A percentile compares a stretch with the other conserved stretches of the same genome.
Conservation (phyloP, 1,284 basidiomycete genomes). For the Trametes sp. region DNA sequence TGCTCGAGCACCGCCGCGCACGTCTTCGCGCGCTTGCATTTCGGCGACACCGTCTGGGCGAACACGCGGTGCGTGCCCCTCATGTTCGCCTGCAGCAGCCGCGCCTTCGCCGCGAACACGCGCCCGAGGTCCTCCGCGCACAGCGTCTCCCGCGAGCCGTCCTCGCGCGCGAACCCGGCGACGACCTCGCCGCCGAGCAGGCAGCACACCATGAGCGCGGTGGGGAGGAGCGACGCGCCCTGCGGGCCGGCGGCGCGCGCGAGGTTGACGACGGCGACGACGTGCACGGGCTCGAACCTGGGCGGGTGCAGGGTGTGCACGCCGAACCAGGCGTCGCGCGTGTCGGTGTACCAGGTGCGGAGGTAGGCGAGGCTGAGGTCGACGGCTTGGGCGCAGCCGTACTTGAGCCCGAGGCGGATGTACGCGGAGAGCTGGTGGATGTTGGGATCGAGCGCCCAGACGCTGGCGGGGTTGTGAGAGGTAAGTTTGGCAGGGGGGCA, state of each 20-base stretch:
- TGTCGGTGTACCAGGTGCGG: conserved; percentile 18
- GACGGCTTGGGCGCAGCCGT: conserved; percentile 10
- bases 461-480: background rate
- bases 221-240: conserved; percentile 16
- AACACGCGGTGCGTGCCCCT: conserved; percentile 17
- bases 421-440: conserved; percentile 8
- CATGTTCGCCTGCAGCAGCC: conserved; percentile 18
- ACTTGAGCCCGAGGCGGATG: conserved; percentile 3
- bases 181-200: conserved; percentile 12
- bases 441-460: conserved; percentile 4
- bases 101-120: conserved; percentile 14
- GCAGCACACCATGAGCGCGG: conserved; percentile 25
- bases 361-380: conserved; percentile 18
- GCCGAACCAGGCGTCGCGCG: conserved; percentile 16
- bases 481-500: background rate
- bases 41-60: conserved; percentile 1
- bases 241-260: conserved; percentile 18
- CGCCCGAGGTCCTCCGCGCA: conserved; percentile 12
- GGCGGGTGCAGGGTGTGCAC: conserved; percentile 16
- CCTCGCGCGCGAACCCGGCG: conserved; percentile 20
- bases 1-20: conserved; percentile 18
- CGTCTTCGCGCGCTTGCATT: conserved; percentile 3
- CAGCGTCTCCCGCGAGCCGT: conserved; percentile 19
- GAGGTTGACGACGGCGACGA: conserved; percentile 23
- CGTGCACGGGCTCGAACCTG: conserved; percentile 14